A percentile compares a stretch with the other conserved stretches of the same genome.
Conservation (phyloP, 73 alveolate genomes). For the Paraurostyla sp. region DNA sequence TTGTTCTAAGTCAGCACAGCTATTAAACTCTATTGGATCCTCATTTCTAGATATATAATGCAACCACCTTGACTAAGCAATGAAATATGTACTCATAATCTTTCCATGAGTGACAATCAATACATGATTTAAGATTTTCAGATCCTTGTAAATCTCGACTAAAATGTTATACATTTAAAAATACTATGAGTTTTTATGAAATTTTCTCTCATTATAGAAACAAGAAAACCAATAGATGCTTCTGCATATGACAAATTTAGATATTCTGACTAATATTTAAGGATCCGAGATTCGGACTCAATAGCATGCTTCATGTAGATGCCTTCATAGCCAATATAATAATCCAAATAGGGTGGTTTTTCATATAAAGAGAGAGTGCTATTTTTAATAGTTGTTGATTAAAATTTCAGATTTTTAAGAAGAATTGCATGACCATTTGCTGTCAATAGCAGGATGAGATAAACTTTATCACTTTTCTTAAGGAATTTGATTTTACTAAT, state of each 20-base stretch:
- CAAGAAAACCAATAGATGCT: neutral
- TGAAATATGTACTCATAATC: conserved; percentile 12
- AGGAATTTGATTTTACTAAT: neutral
- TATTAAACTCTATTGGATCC: neutral
- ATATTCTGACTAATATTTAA: neutral
- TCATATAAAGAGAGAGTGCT: neutral
- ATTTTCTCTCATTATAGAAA: neutral
- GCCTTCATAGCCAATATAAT: neutral
- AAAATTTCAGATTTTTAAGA: too few relatives aligned
- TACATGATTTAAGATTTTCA: neutral
- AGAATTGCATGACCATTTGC: neutral
- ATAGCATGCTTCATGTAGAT: neutral
- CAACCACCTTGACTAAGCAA: neutral
- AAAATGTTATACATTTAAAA: neutral
- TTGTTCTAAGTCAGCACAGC: neutral
- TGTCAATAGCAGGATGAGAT: neutral
- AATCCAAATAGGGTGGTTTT: neutral
- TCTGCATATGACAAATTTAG: neutral
- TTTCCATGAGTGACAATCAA: conserved; percentile 25
- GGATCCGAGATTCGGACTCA: neutral
- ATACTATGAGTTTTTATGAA: conserved; percentile 10
- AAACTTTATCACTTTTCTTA: neutral
- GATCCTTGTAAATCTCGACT: neutral
- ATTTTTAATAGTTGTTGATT: too few relatives aligned
- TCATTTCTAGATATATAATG: neutral